These are phyloP conservation scores for Paraurostyla sp. DNA, from an alignment of 73 alveolate genomes.

Conservation along the genomic window DNA sequence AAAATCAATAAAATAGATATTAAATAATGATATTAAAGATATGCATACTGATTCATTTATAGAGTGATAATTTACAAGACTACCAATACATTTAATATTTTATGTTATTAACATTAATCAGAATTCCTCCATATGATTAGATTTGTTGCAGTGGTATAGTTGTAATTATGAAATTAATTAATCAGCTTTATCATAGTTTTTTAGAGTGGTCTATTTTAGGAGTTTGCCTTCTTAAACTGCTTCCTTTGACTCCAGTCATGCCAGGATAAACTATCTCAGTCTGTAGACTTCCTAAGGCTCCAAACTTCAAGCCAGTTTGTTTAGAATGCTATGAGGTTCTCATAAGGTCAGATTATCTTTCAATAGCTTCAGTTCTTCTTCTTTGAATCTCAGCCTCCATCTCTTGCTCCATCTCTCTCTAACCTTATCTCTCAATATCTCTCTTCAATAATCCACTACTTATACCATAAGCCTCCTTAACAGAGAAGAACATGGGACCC, in stretches of 20 bases:
- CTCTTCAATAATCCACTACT: constrained; percentile 44
- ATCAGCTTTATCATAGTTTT: background rate
- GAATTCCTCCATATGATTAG: too few relatives aligned
- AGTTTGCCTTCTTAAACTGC: background rate
- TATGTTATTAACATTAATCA: too few relatives aligned
- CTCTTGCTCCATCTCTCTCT: constrained; percentile 66
- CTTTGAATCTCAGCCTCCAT: constrained; percentile 70
- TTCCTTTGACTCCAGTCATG: too few relatives aligned
- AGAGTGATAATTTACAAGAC: background rate
- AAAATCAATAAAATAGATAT: too few relatives aligned
- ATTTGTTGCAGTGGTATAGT: too few relatives aligned
- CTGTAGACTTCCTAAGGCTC: background rate
- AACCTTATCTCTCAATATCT: constrained; percentile 70
- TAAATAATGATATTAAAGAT: constrained; percentile 12
- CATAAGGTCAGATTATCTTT: background rate
- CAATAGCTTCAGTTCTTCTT: constrained; percentile 56
- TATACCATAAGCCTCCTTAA: constrained; percentile 87
- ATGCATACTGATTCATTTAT: background rate
- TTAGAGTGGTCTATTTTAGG: background rate
- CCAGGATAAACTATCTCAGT: constrained; percentile 24
- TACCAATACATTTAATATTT: too few relatives aligned
- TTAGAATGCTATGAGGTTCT: background rate
- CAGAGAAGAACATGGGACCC: constrained; percentile 98
- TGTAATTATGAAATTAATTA: too few relatives aligned
- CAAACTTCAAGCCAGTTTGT: background rate